Evolutionary conservation across 345 rosid genomes (phyloP), one percentile per base, ranked within the genome.

Genomic region (Populus simonii): DNA sequence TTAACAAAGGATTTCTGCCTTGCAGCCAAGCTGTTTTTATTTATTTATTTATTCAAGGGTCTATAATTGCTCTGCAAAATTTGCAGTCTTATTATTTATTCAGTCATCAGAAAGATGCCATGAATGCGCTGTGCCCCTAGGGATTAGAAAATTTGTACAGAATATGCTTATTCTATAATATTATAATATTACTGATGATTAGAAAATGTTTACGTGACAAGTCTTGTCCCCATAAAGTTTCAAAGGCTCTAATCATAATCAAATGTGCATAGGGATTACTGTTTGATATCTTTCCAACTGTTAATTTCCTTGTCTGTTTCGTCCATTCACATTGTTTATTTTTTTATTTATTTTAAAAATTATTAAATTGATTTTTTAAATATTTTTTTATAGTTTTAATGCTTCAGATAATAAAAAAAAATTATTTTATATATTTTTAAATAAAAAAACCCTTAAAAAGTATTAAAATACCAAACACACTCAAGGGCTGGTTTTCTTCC

Each of bases 31-130:
- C 9, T 73, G 68, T 71, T 22, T 15, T 67, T 35, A 39, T 25
- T 76, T 66, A 70, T 76, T 71, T 43, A 73, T 33, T 33, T 33
- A 33, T 72, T 55, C 22, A 53, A 41, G 68, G 82, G 75, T 83
- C 82, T 62, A 88, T 87, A 87, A 89, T 89, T 89, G 89, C 43
- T 57, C 67, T 79, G 86, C 83, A 80, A 78, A 33, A 81, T 79
- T 62, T 74, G 39, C 59, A 39, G 8, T 51, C 0, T 51, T 63
- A 6, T 49, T 33, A 3, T 71, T 38, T 2, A 18, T 79, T 83
- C 70, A 80, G 73, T 74, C 45, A 78, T 4, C 41, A 71, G 70
- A 68, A 87, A 85, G 88, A 87, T 89, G 87, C 89, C 74, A 59
- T 81, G 86, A 80, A 86, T 86, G 88, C 73, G 87, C 85, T 36